Evolutionary conservation across 1,284 basidiomycete species (phyloP), one percentile per base, ranked within the genome.

Genomic region (Ustilago loliicola): DNA sequence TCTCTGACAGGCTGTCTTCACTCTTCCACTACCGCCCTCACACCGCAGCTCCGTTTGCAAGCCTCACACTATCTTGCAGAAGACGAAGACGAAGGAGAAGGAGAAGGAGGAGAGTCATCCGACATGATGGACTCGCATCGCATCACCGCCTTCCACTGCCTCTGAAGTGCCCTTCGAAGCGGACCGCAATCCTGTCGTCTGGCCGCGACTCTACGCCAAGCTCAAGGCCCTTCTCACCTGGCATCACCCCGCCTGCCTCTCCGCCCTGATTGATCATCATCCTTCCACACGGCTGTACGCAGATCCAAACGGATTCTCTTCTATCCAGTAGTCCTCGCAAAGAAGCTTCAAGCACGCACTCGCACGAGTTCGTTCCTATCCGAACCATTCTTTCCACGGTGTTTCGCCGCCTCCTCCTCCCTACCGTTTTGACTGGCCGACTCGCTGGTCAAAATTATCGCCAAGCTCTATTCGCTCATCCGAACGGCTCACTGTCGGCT

Each of bases 401-500:
- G 9, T 55, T 45, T 4, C 21, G 32, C 53, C 19, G 32, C 15
- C 34, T 19, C 30, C 23, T 17, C 21, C 32, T 23, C 21, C 19
- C 30, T 23, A 19, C 29, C 21, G 7, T 50, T 21, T 50, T 50
- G 48, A 23, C 48, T 47, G 8, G 19, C 45, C 3, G 17, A 3
- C 17, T 42, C 29, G n/a, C n/a, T n/a, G 29, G 8, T 30, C 34
- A 55, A 40, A 11, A 13, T 40, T 40, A 19, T 55, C 34, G 29
- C 32, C 32, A 54, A 54, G 52, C 52, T 36, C 53, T 55, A 52
- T 34, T 53, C 30, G 29, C n/a, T 53, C 51, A n/a, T 34, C n/a
- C 51, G 25, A 50, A 50, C 48, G 48, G 29, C 48, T 50, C 48
- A 50, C 10, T 9, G 13, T 50, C 48, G 48, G 23, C 23, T 50